These are phyloP conservation scores for Fibroporia radiculosa DNA, from an alignment of 768 basidiomycete genomes.

Conservation along the genomic window DNA sequence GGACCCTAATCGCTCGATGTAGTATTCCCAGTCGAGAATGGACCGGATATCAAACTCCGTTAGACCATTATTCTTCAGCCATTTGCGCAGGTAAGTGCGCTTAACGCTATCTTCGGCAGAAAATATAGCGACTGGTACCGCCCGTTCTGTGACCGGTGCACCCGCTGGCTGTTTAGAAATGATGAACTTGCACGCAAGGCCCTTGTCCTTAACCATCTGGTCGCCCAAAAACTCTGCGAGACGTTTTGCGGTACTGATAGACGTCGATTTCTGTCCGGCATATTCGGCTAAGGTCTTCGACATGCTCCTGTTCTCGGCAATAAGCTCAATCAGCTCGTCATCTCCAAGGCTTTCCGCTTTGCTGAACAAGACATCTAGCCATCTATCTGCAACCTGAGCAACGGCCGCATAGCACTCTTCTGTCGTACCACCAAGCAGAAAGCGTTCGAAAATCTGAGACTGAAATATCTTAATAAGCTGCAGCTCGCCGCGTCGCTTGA, in stretches of 20 bases:
- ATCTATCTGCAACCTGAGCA: constrained; percentile 88
- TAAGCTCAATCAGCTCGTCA: constrained; percentile 93
- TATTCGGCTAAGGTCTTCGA: constrained; percentile 95
- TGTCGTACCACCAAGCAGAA: constrained; percentile 85
- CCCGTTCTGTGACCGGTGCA: constrained; percentile 94
- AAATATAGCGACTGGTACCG: constrained; percentile 96
- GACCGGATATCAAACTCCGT: constrained; percentile 84
- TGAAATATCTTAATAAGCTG: constrained; percentile 99
- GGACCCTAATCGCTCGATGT: constrained; percentile 94
- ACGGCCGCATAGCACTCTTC: constrained; percentile 95
- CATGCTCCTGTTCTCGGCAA: constrained; percentile 98
- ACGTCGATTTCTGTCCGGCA: constrained; percentile 93
- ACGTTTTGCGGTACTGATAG: constrained; percentile 91
- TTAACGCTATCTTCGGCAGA: constrained; percentile 91
- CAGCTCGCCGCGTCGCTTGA: constrained; percentile 94
- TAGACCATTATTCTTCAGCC: constrained; percentile 91
- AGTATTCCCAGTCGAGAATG: constrained; percentile 97
- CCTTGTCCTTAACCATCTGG: constrained; percentile 99
- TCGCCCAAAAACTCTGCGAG: constrained; percentile 95
- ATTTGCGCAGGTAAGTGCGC: constrained; percentile 84
- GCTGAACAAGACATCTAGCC: constrained; percentile 92
- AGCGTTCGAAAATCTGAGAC: constrained; percentile 96
- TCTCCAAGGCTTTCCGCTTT: constrained; percentile 80
- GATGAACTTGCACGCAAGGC: constrained; percentile 97
- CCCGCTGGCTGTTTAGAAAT: constrained; percentile 91